Percentiles rank a stretch among this genome's conserved stretches.
Conservation (phyloP, 768 basidiomycete species). For the Roridomyces roridus region DNA sequence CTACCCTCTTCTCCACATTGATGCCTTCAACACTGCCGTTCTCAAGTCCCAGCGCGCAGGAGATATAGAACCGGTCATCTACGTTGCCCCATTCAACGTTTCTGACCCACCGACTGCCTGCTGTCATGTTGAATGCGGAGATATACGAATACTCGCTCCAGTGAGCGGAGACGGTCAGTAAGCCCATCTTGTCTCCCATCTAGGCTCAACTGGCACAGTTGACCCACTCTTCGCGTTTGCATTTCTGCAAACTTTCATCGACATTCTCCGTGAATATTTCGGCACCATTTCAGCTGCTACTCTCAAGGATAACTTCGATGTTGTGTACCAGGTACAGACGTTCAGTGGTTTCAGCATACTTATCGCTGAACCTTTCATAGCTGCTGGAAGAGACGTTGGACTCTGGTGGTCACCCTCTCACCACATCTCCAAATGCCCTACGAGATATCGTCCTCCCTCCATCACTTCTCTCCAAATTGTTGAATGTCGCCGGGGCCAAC, state of each 20-base stretch:
- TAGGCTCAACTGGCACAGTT: conserved; percentile 48
- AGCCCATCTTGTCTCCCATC: neutral
- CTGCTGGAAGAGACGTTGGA: conserved; percentile 96
- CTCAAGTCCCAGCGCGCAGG: conserved; percentile 57
- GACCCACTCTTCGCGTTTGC: conserved; percentile 92
- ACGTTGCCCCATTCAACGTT: conserved; percentile 57
- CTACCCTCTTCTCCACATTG: conserved; percentile 86
- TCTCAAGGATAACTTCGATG: conserved; percentile 91
- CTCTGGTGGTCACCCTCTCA: conserved; percentile 89
- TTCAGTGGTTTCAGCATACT: neutral
- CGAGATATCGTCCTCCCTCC: conserved; percentile 95
- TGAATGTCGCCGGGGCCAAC: conserved; percentile 59
- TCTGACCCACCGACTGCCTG: conserved; percentile 69
- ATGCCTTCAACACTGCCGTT: conserved; percentile 79
- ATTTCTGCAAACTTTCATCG: conserved; percentile 84
- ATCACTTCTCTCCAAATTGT: conserved; percentile 78
- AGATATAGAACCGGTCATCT: conserved; percentile 78
- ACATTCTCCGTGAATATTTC: conserved; percentile 86
- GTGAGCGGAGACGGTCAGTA: conserved; percentile 86
- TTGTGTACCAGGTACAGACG: conserved; percentile 83
- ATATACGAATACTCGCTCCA: conserved; percentile 79
- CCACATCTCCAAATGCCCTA: conserved; percentile 87
- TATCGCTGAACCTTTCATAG: conserved; percentile 43
- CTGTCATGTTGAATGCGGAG: conserved; percentile 81
- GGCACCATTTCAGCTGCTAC: conserved; percentile 81